These are phyloP conservation scores for Termitomyces heimii DNA, from an alignment of 768 basidiomycete species.

Conservation along the genomic window DNA sequence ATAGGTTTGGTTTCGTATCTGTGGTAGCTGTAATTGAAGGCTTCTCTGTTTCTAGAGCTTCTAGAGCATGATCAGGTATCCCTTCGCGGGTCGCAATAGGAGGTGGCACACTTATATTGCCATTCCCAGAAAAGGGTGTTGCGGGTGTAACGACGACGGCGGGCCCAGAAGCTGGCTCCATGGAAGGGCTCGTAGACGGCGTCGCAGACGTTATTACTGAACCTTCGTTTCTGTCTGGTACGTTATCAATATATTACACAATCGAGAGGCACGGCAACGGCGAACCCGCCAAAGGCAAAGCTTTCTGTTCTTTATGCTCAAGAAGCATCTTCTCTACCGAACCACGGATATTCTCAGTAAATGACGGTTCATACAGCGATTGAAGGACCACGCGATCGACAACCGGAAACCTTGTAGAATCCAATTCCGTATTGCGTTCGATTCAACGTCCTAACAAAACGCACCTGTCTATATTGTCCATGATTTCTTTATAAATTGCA, in stretches of 20 bases:
- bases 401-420: constrained; percentile 52
- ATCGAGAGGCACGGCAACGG: constrained; percentile 3
- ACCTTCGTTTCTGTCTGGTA: constrained; percentile 13
- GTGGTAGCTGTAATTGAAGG: not conserved
- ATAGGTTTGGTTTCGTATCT: constrained; percentile 1
- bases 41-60: constrained; percentile 12
- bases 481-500: constrained; percentile 50
- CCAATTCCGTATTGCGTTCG: not conserved
- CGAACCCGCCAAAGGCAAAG: constrained; percentile 12
- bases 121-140: not conserved
- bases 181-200: constrained; percentile 7
- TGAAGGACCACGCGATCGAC: constrained; percentile 56
- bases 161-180: constrained; percentile 4
- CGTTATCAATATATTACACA: constrained; percentile 8
- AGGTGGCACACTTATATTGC: constrained; percentile 8
- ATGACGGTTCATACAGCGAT: constrained; percentile 41
- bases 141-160: constrained; percentile 8
- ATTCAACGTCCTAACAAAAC: constrained; percentile 9
- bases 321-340: constrained; percentile 41
- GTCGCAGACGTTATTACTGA: constrained; percentile 6
- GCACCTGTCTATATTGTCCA: constrained; percentile 70
- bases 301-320: constrained; percentile 27
- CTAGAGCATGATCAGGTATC: constrained; percentile 1
- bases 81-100: constrained; percentile 9
- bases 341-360: constrained; percentile 34